These are phyloP conservation scores for Sporisorium exsertum DNA, from an alignment of 1,284 basidiomycete species.

Conservation along the genomic window DNA sequence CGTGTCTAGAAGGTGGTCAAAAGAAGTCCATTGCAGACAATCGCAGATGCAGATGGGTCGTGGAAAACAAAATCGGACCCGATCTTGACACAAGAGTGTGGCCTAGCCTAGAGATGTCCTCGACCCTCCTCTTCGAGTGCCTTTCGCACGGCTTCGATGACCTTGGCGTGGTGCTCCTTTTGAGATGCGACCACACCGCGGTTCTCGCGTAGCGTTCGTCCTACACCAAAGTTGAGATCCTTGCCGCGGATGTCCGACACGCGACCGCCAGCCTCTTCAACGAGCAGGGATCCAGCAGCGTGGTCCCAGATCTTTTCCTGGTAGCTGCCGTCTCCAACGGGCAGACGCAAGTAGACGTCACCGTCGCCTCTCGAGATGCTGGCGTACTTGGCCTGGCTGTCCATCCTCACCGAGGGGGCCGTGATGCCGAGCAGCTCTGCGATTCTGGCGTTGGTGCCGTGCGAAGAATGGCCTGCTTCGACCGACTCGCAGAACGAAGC, in stretches of 20 bases:
- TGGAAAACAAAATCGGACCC: background rate
- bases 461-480: slow-evolving; percentile 90
- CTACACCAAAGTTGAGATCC: slow-evolving; percentile 85
- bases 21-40: background rate
- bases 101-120: slow-evolving; percentile 38
- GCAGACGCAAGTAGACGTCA: slow-evolving; percentile 89
- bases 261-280: slow-evolving; percentile 88
- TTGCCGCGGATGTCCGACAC: slow-evolving; percentile 85
- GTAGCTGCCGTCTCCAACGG: slow-evolving; percentile 81
- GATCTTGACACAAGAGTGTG: background rate
- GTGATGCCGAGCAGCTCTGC: slow-evolving; percentile 79
- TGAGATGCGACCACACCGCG: slow-evolving; percentile 85
- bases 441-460: slow-evolving; percentile 82
- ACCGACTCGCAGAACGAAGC: slow-evolving; percentile 90
- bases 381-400: slow-evolving; percentile 96
- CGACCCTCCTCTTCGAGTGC: slow-evolving; percentile 74
- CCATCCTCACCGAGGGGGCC: slow-evolving; percentile 84
- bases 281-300: slow-evolving; percentile 85
- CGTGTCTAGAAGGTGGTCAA: background rate
- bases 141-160: slow-evolving; percentile 81
- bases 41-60: too few species aligned
- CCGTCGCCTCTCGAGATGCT: slow-evolving; percentile 89
- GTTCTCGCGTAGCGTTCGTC: slow-evolving; percentile 86
- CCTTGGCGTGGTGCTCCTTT: slow-evolving; percentile 76
- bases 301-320: slow-evolving; percentile 97